Evolutionary conservation across 441 rosid genomes (phyloP), one percentile per base, ranked within the genome.

Genomic region (Gossypium laxum): DNA sequence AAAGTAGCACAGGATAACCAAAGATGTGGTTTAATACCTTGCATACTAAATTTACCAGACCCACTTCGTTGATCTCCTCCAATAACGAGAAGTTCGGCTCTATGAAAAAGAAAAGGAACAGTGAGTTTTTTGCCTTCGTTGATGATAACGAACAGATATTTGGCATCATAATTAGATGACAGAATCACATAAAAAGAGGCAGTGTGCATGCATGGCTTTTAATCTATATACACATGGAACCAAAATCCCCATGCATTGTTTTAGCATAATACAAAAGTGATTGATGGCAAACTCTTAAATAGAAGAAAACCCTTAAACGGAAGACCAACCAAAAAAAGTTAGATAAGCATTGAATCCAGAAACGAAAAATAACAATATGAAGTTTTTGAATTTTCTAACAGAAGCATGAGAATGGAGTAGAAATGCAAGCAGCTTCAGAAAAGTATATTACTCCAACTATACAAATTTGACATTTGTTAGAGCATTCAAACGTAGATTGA

Each of bases 61-160:
- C 75, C 24, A 84, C 86, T 75, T 81, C 81, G 75, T 80, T 84
- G 76, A 92, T 83, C 78, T 88, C 95, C 73, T 86, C 83, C 75
- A 90, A 56, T 48, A 85, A 78, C 12, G 58, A 57, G 82, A 82
- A 85, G 55, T 77, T 76, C 14, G 83, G 71, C 71, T 79, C 91
- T 87, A 65, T 1, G 34, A 38, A 76, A 51, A 75, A 30, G 14
- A 51, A 17, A 48, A 5, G 1, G 62, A 48, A 48, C 19, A 18
- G 51, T 67, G 24, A 50, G 32, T 5, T 0, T 6, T 43, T 34
- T 57, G 7, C 4, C 10, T 70, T 28, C 0, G 5, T 5, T 7
- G 19, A 45, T 24, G 50, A 5, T 50, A 12, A 21, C 24, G 24
- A 10, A 21, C 17, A 45, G 8, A 70, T 55, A 56, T 34, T 11